These are phyloP conservation scores for Trebouxia sp. DNA, from an alignment of 139 green algal species.

Conservation along the genomic window DNA sequence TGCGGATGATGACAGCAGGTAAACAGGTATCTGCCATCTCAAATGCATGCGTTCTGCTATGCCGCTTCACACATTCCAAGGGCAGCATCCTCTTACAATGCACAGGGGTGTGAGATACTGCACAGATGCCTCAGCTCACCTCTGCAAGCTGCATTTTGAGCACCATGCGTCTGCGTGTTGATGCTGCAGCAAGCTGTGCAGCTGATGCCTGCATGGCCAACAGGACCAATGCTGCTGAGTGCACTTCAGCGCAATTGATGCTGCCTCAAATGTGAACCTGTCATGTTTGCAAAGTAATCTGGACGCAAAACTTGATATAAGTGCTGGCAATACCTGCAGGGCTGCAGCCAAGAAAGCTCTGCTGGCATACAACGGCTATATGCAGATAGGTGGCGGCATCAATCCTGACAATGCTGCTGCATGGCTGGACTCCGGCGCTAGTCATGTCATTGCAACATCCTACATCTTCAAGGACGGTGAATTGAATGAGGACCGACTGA, in stretches of 20 bases:
- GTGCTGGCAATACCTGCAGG: constrained; percentile 36
- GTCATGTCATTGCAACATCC: constrained; percentile 97
- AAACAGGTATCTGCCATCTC: not conserved
- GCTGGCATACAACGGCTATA: constrained; percentile 76
- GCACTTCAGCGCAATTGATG: too few relatives aligned
- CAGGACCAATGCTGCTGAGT: too few relatives aligned
- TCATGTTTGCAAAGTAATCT: not conserved
- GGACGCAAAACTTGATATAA: not conserved
- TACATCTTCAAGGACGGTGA: constrained; percentile 89
- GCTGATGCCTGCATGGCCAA: too few relatives aligned
- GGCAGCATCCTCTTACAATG: not conserved
- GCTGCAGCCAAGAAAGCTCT: constrained; percentile 72
- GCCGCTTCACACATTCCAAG: too few relatives aligned
- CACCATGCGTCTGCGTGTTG: too few relatives aligned
- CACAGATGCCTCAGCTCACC: too few relatives aligned
- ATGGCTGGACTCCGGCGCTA: constrained; percentile 91
- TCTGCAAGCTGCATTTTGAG: too few relatives aligned
- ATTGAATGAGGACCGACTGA: constrained; percentile 83
- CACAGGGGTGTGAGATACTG: not conserved
- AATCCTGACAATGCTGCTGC: constrained; percentile 78
- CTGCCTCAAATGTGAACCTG: not conserved
- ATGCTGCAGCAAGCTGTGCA: too few relatives aligned
- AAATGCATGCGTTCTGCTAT: too few relatives aligned
- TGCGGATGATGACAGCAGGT: constrained; percentile 71
- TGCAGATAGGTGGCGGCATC: constrained; percentile 96